A percentile compares a stretch with the other conserved stretches of the same genome.
Evolutionary conservation across 78 protist genomes (phyloP).

Genomic region (Dictyostelium firmibasis): DNA sequence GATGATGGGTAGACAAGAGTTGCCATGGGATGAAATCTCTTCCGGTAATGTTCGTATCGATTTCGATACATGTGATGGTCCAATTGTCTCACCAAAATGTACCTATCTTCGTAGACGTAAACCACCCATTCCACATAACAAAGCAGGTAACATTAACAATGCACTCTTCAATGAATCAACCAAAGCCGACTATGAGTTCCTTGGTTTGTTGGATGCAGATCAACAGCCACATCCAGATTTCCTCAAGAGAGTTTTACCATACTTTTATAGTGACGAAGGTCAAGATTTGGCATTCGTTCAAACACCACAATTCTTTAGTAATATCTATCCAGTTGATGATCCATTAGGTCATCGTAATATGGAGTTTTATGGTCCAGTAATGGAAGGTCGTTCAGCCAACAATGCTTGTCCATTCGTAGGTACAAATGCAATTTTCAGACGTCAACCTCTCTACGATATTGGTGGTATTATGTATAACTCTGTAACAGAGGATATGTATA

Average conservation of each 20-base stretch:
- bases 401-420: slow-evolving; percentile 80
- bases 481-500: slow-evolving; percentile 82
- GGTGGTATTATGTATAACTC: slow-evolving; percentile 82
- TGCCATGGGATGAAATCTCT: slow-evolving; percentile 66
- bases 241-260: slow-evolving; percentile 70
- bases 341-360: slow-evolving; percentile 78
- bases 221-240: slow-evolving; percentile 79
- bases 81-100: slow-evolving; percentile 56
- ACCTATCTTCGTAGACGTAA: slow-evolving; percentile 75
- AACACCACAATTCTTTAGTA: slow-evolving; percentile 78
- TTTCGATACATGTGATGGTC: slow-evolving; percentile 48
- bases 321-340: slow-evolving; percentile 79
- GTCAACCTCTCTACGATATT: slow-evolving; percentile 73
- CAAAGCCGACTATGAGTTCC: slow-evolving; percentile 51
- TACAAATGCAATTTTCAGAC: slow-evolving; percentile 76
- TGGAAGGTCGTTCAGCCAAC: slow-evolving; percentile 78
- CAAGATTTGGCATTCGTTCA: slow-evolving; percentile 59
- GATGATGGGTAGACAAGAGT: slow-evolving; percentile 77
- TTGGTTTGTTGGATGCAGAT: slow-evolving; percentile 72
- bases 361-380: slow-evolving; percentile 82
- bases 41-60: slow-evolving; percentile 76
- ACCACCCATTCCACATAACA: slow-evolving; percentile 83
- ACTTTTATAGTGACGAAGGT: slow-evolving; percentile 63
- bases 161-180: slow-evolving; percentile 74
- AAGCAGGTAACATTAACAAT: slow-evolving; percentile 77